phyloP scores from a whole-genome alignment of 164 flowering plant genomes.

The Kingdonia uniflora region DNA sequence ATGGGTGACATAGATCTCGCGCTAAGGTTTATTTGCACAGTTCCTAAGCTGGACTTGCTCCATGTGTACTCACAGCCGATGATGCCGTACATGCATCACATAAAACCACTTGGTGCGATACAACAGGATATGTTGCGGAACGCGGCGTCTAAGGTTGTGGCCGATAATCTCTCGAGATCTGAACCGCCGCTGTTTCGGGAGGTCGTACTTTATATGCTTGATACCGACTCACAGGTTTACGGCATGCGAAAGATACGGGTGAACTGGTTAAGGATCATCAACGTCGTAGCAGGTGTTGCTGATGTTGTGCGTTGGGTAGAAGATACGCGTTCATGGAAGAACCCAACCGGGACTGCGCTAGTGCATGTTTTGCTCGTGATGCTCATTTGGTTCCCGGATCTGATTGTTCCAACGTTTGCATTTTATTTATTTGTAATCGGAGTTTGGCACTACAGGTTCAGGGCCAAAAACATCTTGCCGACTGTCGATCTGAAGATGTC shows the following conservation, averaged over 20 bases:
- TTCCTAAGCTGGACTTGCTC: constrained; percentile 45
- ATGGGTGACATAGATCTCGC: constrained; percentile 85
- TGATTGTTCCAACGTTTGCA: constrained; percentile 53
- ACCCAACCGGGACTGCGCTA: constrained; percentile 60
- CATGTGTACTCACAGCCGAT: constrained; percentile 65
- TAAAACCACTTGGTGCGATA: constrained; percentile 51
- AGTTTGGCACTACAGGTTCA: constrained; percentile 60
- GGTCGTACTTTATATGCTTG: constrained; percentile 68
- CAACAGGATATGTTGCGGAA: constrained; percentile 56
- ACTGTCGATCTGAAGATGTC: constrained; percentile 50
- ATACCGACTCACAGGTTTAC: constrained; percentile 48
- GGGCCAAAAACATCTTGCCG: constrained; percentile 31
- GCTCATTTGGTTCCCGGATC: constrained; percentile 83
- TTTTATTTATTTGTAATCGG: constrained; percentile 65
- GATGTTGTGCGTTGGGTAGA: constrained; percentile 61
- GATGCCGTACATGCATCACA: constrained; percentile 76
- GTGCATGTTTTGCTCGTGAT: constrained; percentile 65
- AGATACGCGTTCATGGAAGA: constrained; percentile 69
- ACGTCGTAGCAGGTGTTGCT: constrained; percentile 32
- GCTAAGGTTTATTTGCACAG: constrained; percentile 40
- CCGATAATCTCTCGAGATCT: constrained; percentile 50
- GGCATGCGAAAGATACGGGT: constrained; percentile 82
- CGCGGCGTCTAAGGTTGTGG: constrained; percentile 37
- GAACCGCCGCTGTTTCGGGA: constrained; percentile 78
- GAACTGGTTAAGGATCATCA: constrained; percentile 63